Evolutionary conservation across 768 basidiomycete species (phyloP).

Genomic region (Pulveroboletus ravenelii): DNA sequence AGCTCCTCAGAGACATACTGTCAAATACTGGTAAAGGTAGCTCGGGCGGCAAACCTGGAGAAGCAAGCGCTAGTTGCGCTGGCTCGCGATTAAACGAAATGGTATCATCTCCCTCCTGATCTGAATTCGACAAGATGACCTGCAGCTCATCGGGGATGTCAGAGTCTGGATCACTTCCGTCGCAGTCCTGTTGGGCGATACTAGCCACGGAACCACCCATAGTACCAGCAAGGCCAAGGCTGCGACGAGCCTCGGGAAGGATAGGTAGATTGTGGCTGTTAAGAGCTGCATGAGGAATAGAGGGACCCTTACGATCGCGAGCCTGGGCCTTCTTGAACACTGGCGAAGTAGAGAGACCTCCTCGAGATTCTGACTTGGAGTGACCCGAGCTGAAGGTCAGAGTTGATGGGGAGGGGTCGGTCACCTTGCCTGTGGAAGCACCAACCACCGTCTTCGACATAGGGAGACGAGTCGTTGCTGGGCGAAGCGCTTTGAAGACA

Average conservation of each 20-base stretch:
- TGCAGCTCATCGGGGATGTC: constrained; percentile 81
- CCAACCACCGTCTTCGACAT: constrained; percentile 17
- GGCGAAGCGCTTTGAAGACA: constrained; percentile 56
- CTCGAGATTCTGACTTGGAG: constrained; percentile 27
- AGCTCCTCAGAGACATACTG: constrained; percentile 2
- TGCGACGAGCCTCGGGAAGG: constrained; percentile 47
- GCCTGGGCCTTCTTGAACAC: constrained; percentile 32
- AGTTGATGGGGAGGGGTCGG: constrained; percentile 28
- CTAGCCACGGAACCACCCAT: constrained; percentile 58
- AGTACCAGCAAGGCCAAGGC: constrained; percentile 62
- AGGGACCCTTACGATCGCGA: constrained; percentile 22
- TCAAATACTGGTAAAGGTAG: constrained; percentile 33
- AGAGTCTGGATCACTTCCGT: constrained; percentile 62
- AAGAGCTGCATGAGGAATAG: constrained; percentile 13
- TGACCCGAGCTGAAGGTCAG: constrained; percentile 36
- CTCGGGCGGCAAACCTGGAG: constrained; percentile 42
- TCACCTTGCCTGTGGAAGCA: constrained; percentile 18
- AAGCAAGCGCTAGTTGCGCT: constrained; percentile 18
- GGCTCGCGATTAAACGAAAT: constrained; percentile 25
- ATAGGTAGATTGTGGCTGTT: constrained; percentile 35
- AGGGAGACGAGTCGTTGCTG: constrained; percentile 35
- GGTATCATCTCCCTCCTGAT: constrained; percentile 41
- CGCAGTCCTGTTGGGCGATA: constrained; percentile 41
- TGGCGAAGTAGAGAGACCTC: constrained; percentile 26
- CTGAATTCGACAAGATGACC: constrained; percentile 47